Evolutionary conservation across 78 protist genomes (phyloP).

Genomic region (Dictyostelium intermedium): DNA sequence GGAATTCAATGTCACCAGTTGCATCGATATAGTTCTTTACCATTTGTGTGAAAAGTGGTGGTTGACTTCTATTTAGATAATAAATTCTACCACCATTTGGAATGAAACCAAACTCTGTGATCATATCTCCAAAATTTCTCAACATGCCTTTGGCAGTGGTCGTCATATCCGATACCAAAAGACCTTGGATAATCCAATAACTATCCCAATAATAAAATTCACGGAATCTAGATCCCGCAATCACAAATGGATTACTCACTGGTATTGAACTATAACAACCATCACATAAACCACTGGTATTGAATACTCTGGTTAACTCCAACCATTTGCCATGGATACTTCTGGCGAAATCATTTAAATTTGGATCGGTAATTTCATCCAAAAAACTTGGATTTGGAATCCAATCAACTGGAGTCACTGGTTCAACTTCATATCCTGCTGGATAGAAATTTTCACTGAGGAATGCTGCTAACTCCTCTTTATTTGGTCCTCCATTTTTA

Average conservation of each 20-base stretch:
- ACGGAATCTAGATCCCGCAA: constrained; percentile 86
- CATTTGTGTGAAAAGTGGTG: constrained; percentile 87
- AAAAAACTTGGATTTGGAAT: constrained; percentile 41
- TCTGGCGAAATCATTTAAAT: background rate
- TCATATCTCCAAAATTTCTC: background rate
- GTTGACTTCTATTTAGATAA: constrained; percentile 85
- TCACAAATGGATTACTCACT: constrained; percentile 80
- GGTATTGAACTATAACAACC: constrained; percentile 20
- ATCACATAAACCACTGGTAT: constrained; percentile 39
- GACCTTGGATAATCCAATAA: constrained; percentile 82
- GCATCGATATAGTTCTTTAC: constrained; percentile 13
- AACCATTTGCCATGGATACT: constrained; percentile 44
- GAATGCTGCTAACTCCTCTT: background rate
- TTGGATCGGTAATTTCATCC: background rate
- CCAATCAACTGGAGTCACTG: constrained; percentile 56
- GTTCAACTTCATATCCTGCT: constrained; percentile 59
- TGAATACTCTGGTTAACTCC: constrained; percentile 8
- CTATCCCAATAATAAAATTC: constrained; percentile 89
- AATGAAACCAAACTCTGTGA: constrained; percentile 70
- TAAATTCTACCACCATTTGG: constrained; percentile 90
- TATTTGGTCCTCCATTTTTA: background rate
- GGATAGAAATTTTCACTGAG: background rate
- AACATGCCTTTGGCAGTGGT: constrained; percentile 70
- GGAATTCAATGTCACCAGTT: background rate
- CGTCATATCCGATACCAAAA: constrained; percentile 67